phyloP scores from a whole-genome alignment of 306 rosid species.

The Herpetospermum pedunculosum region DNA sequence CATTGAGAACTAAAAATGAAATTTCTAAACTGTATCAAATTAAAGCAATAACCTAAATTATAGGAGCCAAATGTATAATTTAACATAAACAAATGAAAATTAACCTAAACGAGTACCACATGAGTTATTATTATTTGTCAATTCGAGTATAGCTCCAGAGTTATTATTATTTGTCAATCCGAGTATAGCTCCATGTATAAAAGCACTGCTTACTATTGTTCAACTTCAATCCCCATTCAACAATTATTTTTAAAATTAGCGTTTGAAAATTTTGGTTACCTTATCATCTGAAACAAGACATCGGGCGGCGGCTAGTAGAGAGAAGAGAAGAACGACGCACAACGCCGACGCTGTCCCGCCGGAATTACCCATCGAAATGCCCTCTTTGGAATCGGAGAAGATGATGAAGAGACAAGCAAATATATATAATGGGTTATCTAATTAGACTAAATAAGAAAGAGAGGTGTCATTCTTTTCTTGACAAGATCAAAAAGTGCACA shows the following conservation, averaged over 20 bases:
- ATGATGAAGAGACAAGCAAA: background rate
- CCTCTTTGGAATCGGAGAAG: background rate
- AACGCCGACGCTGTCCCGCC: background rate
- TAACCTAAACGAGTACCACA: background rate
- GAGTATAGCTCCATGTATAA: too few relatives aligned
- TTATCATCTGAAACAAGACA: background rate
- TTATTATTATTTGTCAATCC: too few relatives aligned
- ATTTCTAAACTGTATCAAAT: too few relatives aligned
- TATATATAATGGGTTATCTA: background rate
- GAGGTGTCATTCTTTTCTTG: conserved; percentile 39
- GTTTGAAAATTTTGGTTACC: background rate
- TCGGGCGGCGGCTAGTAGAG: background rate
- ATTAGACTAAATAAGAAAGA: background rate
- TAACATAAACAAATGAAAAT: background rate
- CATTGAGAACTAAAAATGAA: too few relatives aligned
- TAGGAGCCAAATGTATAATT: background rate
- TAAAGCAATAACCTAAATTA: background rate
- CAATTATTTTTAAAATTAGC: too few relatives aligned
- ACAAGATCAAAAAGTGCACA: conserved; percentile 25
- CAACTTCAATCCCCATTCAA: too few relatives aligned
- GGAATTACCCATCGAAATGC: background rate
- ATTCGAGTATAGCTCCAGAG: too few relatives aligned
- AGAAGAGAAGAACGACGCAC: background rate
- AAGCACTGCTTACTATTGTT: too few relatives aligned
- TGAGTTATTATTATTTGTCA: too few relatives aligned